Percentiles rank a stretch among this genome's conserved stretches.
Evolutionary conservation across 108 stramenopile species (phyloP).

Genomic region (Cyclotella sp.): DNA sequence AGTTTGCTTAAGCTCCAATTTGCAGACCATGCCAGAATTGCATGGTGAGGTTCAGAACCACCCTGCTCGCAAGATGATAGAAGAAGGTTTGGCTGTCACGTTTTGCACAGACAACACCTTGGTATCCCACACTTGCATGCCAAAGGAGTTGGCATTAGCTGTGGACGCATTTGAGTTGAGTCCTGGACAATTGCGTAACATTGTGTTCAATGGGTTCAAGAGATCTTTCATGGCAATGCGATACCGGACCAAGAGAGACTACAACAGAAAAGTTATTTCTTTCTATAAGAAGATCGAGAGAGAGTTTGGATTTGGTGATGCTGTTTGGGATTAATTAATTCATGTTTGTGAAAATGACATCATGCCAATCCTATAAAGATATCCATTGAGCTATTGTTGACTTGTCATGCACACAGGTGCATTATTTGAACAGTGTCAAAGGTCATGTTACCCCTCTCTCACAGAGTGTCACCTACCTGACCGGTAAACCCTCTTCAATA

Average conservation of each 20-base stretch:
- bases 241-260: constrained; percentile 38
- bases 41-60: constrained; percentile 43
- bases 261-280: constrained; percentile 41
- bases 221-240: constrained; percentile 46
- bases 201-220: constrained; percentile 51
- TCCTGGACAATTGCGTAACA: constrained; percentile 31
- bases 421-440: too few relatives aligned
- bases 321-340: constrained; percentile 27
- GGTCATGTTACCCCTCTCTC: too few relatives aligned
- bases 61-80: constrained; percentile 44
- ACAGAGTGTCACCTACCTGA: too few relatives aligned
- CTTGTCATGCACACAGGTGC: too few relatives aligned
- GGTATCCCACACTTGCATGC: constrained; percentile 40
- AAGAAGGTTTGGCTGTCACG: constrained; percentile 46
- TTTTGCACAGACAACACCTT: constrained; percentile 46
- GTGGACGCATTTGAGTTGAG: constrained; percentile 44
- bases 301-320: constrained; percentile 38
- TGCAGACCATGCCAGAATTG: constrained; percentile 47
- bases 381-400: too few relatives aligned
- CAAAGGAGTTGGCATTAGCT: constrained; percentile 34
- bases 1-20: constrained; percentile 46
- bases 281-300: constrained; percentile 46
- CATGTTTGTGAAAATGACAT: too few relatives aligned
- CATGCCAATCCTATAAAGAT: too few relatives aligned
- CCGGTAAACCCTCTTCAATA: too few relatives aligned